Base-by-base conservation (phyloP, 768 basidiomycete genomes). In the Nidularia sp. region DNA sequence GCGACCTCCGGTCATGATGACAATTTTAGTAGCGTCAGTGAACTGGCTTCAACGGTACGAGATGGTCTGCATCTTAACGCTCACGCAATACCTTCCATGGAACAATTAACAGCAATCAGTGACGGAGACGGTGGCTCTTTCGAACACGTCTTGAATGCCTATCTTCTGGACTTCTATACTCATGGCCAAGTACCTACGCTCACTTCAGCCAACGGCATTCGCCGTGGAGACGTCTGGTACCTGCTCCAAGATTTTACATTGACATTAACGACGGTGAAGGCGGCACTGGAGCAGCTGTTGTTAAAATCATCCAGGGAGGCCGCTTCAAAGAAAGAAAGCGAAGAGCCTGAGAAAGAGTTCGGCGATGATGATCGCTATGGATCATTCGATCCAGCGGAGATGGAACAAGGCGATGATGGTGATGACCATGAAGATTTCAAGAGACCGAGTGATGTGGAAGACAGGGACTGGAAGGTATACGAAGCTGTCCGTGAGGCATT, bases 1-100 rank as follows among this genome's bases (percentile, higher is more conserved):
- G 83, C 86, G 0, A 84, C 76, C 51, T 89, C 87, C 0, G 86
- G 88, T 0, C 83, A 84, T 49, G 75, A 62, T 31, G 86, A 89
- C 58, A 51, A 56, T 1, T 88, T 86, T 57, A 39, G 53, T 4
- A 76, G 67, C 32, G 69, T 86, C 8, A 53, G 64, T 1, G 85
- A 89, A 55, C 70, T 90, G 6, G 66, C 71, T 1, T 66, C 64
- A 7, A 82, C 84, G 0, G 72, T 73, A 0, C 72, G 86, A 25
- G 61, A 60, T 5, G 85, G 84, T 0, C 56, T 90, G 15, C 71
- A 76, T 50, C 63, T 89, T 5, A 79, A 83, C 58, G 74, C 76
- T 56, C 73, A 85, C 58, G 78, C 79, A 0, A 81, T 85, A 12
- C 87, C 88, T 4, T 79, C 82, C 1, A 60, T 86, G 59, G 22